Percentiles rank a stretch among this genome's conserved stretches.
Conservation (phyloP, 495 filamentous ascomycete species). For the Neurospora sp. region DNA sequence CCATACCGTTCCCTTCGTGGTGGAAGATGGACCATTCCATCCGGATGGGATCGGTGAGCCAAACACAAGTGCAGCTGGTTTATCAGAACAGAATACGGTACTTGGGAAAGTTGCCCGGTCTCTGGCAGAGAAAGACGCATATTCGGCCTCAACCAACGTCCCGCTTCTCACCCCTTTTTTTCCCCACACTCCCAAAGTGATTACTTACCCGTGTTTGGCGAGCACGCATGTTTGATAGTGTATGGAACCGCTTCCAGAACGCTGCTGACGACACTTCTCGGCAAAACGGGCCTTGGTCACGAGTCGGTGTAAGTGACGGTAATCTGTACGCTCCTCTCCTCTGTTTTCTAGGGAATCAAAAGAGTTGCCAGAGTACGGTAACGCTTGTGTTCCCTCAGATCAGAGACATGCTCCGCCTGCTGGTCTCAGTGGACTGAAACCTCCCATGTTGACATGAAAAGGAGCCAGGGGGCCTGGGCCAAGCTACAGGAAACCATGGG, state of each 20-base stretch:
- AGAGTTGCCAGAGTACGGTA: not conserved
- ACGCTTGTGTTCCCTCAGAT: not conserved
- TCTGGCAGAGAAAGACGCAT: not conserved
- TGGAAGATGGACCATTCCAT: not conserved
- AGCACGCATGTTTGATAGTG: not conserved
- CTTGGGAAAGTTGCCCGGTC: not conserved
- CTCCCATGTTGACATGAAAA: not conserved
- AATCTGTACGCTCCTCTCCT: not conserved
- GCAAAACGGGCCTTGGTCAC: not conserved
- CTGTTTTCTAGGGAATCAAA: not conserved
- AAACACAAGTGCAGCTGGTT: not conserved
- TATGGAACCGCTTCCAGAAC: not conserved
- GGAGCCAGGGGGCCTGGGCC: not conserved
- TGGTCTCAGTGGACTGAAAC: not conserved
- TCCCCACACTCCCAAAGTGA: not conserved
- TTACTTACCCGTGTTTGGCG: not conserved
- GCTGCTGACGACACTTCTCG: not conserved
- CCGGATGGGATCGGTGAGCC: not conserved
- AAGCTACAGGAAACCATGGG: not conserved
- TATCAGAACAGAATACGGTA: not conserved
- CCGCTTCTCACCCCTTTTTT: not conserved
- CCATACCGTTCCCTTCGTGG: conserved; percentile 1
- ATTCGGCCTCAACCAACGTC: not conserved
- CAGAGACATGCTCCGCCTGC: not conserved
- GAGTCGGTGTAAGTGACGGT: not conserved